Conservation (phyloP, 495 filamentous ascomycete species). For the Penicillium turbatum region DNA sequence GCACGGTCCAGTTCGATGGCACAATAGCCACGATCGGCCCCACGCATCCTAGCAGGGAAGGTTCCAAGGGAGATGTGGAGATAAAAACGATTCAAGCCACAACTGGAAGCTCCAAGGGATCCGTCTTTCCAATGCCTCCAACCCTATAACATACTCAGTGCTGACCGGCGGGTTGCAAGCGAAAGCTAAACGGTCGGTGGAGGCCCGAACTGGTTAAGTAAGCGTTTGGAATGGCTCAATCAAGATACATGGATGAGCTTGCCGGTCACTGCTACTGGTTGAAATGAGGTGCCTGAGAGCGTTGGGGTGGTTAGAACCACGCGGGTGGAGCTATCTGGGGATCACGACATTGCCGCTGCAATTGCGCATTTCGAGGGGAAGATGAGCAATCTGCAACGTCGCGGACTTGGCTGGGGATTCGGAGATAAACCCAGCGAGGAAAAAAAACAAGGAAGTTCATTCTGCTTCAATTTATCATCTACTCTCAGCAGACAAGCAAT, state of each 20-base stretch:
- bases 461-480: too few relatives aligned
- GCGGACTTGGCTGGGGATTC: background rate
- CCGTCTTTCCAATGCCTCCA: background rate
- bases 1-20: background rate
- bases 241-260: background rate
- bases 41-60: background rate
- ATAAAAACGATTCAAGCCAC: background rate
- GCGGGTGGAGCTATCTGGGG: background rate
- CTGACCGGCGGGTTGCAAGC: background rate
- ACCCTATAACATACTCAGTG: background rate
- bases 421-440: background rate
- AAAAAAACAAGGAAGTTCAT: background rate
- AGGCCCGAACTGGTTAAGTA: background rate
- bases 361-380: slow-evolving; percentile 5
- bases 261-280: background rate
- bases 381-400: background rate
- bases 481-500: too few relatives aligned
- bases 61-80: background rate
- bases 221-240: background rate
- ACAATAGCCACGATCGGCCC: background rate
- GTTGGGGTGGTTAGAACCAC: background rate
- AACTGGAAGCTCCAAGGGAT: background rate
- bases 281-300: background rate
- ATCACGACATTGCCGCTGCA: slow-evolving; percentile 12
- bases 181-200: background rate